Percentiles rank a stretch among this genome's conserved stretches.
Evolutionary conservation across 352 stramenopile species (phyloP).

Genomic region (Globisporangium heterothallicum): DNA sequence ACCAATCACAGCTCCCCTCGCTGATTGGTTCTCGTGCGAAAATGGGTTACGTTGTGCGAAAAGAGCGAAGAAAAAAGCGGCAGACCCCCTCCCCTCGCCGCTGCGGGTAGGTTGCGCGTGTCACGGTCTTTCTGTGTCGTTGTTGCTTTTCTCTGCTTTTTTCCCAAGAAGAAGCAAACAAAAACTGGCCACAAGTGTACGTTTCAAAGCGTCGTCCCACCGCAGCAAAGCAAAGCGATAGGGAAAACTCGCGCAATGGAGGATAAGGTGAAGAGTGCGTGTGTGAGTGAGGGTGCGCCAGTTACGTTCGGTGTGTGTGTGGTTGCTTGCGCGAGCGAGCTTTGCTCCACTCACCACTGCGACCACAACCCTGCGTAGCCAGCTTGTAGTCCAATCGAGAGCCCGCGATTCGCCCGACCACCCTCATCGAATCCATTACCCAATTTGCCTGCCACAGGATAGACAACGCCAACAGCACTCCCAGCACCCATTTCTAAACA

Average conservation of each 20-base stretch:
- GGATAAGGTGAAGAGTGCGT: too few species aligned
- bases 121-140: not conserved
- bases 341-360: not conserved
- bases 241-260: not conserved
- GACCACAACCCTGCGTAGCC: constrained; percentile 2
- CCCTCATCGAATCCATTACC: constrained; percentile 3
- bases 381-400: constrained; percentile 1
- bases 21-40: too few species aligned
- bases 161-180: constrained; percentile 2
- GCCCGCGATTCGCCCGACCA: not conserved
- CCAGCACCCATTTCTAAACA: not conserved
- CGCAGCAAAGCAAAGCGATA: not conserved
- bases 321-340: constrained; percentile 8
- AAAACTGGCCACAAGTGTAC: not conserved
- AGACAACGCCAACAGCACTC: not conserved
- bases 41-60: too few species aligned
- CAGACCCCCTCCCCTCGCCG: too few species aligned
- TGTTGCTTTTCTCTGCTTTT: not conserved
- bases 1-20: too few species aligned
- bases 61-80: too few species aligned
- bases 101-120: too few species aligned
- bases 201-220: constrained; percentile 1
- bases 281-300: constrained; percentile 2
- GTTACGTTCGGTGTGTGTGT: constrained; percentile 1
- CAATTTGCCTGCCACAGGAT: constrained; percentile 1